Evolutionary conservation across 495 filamentous ascomycete species (phyloP).

Genomic region (Chaetomium tenue): DNA sequence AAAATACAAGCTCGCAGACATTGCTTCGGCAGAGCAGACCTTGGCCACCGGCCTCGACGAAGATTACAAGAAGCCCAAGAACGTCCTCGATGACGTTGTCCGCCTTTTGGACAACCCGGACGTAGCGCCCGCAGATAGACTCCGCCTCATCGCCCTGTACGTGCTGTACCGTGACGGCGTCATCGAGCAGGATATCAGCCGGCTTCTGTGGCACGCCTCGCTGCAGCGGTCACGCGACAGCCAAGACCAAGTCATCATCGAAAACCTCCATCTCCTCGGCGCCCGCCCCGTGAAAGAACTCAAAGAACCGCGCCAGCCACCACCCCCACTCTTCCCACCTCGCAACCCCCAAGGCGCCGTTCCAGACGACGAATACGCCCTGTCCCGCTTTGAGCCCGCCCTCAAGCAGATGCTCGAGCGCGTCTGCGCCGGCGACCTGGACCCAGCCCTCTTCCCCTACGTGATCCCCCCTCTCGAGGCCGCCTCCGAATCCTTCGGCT

Average conservation of each 20-base stretch:
- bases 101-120: slow-evolving; percentile 79
- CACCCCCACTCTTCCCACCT: slow-evolving; percentile 63
- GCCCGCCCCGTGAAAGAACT: slow-evolving; percentile 68
- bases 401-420: slow-evolving; percentile 79
- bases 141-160: slow-evolving; percentile 82
- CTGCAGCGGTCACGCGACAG: slow-evolving; percentile 57
- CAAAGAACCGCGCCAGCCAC: slow-evolving; percentile 68
- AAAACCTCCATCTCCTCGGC: slow-evolving; percentile 80
- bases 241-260: slow-evolving; percentile 63
- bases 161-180: slow-evolving; percentile 86
- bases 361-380: slow-evolving; percentile 59
- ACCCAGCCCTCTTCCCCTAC: slow-evolving; percentile 74
- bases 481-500: slow-evolving; percentile 53
- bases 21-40: slow-evolving; percentile 80
- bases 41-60: slow-evolving; percentile 92
- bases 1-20: slow-evolving; percentile 74
- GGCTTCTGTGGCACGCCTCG: slow-evolving; percentile 79
- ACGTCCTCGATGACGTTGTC: slow-evolving; percentile 79
- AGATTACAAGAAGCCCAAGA: slow-evolving; percentile 86
- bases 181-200: slow-evolving; percentile 76
- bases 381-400: slow-evolving; percentile 69
- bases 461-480: slow-evolving; percentile 63
- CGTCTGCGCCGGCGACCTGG: slow-evolving; percentile 61
- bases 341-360: slow-evolving; percentile 54
- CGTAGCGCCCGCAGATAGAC: slow-evolving; percentile 65